Percentiles rank a stretch among this genome's conserved stretches.
These are phyloP conservation scores for Cladosporium sphaerospermum DNA, from an alignment of 2,329 filamentous ascomycete genomes.

Conservation along the genomic window DNA sequence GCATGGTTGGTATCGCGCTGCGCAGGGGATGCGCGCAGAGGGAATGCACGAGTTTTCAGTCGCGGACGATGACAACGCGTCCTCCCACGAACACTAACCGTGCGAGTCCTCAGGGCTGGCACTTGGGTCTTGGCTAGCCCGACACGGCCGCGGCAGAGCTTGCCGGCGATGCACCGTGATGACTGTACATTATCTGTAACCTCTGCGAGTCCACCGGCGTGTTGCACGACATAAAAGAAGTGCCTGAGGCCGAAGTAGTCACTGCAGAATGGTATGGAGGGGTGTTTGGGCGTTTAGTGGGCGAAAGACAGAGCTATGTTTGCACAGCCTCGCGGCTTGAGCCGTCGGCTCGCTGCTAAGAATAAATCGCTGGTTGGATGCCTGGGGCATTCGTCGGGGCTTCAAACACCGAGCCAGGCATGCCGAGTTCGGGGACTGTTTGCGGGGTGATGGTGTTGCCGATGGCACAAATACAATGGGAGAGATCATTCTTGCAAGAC, in stretches of 20 bases:
- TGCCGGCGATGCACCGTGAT: conserved; percentile 7
- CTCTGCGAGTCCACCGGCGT: neutral
- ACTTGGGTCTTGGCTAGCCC: conserved; percentile 4
- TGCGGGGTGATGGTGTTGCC: too few relatives aligned
- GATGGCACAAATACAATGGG: neutral
- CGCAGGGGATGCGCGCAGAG: too few relatives aligned
- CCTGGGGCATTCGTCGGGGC: too few relatives aligned
- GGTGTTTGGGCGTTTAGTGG: conserved; percentile 3
- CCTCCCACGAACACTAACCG: too few relatives aligned
- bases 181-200: conserved; percentile 6
- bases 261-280: neutral
- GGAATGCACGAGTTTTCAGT: too few relatives aligned
- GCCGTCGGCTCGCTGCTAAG: neutral
- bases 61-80: too few relatives aligned
- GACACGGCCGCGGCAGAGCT: neutral
- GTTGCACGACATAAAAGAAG: conserved; percentile 3
- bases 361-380: too few relatives aligned
- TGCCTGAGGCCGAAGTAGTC: conserved; percentile 8
- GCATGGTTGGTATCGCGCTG: neutral
- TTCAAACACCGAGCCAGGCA: too few relatives aligned
- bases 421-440: too few relatives aligned
- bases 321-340: conserved; percentile 8
- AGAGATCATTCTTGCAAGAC: neutral
- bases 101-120: too few relatives aligned
- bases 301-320: conserved; percentile 2